These are phyloP conservation scores for Cylindrodendrum hubeiense DNA, from an alignment of 2,329 filamentous ascomycete genomes.

Conservation along the genomic window DNA sequence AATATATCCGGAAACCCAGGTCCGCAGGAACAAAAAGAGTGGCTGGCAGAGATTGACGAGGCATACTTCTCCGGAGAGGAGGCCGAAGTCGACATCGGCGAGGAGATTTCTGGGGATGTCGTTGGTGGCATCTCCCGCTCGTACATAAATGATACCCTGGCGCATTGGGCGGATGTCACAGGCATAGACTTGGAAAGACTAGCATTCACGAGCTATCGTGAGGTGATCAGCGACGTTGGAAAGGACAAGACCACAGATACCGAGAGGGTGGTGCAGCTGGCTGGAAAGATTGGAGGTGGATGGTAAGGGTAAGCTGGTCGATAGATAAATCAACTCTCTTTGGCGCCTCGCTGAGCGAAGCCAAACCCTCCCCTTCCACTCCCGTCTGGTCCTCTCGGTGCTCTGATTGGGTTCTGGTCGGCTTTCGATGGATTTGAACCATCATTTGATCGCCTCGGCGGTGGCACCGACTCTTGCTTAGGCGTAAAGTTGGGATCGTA, in stretches of 20 bases:
- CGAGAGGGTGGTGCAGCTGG: conserved; percentile 87
- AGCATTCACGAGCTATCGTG: conserved; percentile 87
- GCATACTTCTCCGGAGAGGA: conserved; percentile 87
- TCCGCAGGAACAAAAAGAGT: conserved; percentile 85
- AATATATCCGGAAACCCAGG: conserved; percentile 69
- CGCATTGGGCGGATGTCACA: conserved; percentile 81
- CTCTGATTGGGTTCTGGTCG: conserved; percentile 75
- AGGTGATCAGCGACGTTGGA: conserved; percentile 95
- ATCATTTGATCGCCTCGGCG: conserved; percentile 58
- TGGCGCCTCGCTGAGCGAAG: conserved; percentile 74
- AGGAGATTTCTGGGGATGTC: conserved; percentile 52
- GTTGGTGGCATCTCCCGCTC: conserved; percentile 75
- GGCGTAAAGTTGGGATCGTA: conserved; percentile 82
- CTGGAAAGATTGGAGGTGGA: conserved; percentile 90
- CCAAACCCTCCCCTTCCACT: conserved; percentile 84
- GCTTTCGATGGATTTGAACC: conserved; percentile 51
- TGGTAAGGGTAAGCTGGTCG: conserved; percentile 71
- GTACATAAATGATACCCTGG: conserved; percentile 76
- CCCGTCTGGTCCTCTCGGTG: conserved; percentile 82
- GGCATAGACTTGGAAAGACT: conserved; percentile 78
- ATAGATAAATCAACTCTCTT: conserved; percentile 50
- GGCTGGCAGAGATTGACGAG: conserved; percentile 86
- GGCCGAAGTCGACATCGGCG: conserved; percentile 49
- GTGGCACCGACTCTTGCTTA: conserved; percentile 68
- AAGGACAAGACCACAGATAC: conserved; percentile 78